A percentile compares a stretch with the other conserved stretches of the same genome.
Evolutionary conservation across 2,329 filamentous ascomycete species (phyloP).

Genomic region (Ophiostoma pallidulum): DNA sequence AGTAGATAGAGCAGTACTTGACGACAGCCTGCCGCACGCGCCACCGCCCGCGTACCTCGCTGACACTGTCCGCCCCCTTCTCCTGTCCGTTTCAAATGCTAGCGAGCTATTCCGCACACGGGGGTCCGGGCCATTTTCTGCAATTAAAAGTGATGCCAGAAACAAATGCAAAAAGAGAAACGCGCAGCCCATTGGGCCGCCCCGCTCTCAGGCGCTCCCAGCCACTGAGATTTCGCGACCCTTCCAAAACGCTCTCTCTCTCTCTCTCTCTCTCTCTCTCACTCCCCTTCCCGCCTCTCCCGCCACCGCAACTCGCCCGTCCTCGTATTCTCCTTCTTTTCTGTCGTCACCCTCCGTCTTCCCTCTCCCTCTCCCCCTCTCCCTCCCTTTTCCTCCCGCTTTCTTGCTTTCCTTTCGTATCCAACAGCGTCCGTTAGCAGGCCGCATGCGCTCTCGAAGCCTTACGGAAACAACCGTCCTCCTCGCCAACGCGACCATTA

Average conservation of each 20-base stretch:
- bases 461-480: too few species aligned
- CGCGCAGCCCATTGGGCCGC: background rate
- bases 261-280: background rate
- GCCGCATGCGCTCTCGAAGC: too few species aligned
- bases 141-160: background rate
- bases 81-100: background rate
- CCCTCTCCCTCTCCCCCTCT: too few species aligned
- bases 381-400: too few species aligned
- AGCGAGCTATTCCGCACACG: background rate
- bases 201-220: background rate
- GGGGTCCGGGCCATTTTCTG: too few species aligned
- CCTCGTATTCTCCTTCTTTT: background rate
- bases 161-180: background rate
- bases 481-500: too few species aligned
- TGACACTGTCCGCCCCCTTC: background rate
- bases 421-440: too few species aligned
- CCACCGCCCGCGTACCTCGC: background rate
- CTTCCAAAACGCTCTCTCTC: slow-evolving; percentile 3
- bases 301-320: background rate
- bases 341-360: too few species aligned
- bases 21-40: too few species aligned
- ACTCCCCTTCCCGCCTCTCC: background rate
- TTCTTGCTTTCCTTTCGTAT: too few species aligned
- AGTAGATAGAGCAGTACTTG: too few species aligned
- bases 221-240: slow-evolving; percentile 4